Conservation (phyloP, 2,329 filamentous ascomycete species). For the Zarea fungicola region DNA sequence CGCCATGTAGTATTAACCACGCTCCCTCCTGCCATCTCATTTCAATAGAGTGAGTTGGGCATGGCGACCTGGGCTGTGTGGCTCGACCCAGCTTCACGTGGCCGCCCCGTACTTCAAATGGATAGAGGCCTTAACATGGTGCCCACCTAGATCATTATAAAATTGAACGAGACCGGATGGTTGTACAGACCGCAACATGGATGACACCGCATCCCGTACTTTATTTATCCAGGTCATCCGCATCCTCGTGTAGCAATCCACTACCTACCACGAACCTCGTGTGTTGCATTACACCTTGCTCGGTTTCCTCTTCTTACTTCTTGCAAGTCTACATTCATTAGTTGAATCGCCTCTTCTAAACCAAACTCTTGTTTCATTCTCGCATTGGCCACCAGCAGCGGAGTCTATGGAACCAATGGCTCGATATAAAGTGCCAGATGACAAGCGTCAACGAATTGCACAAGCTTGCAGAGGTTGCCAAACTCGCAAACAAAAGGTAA, state of each 20-base stretch:
- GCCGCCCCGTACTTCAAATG: too few species aligned
- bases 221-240: background rate
- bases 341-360: background rate
- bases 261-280: too few species aligned
- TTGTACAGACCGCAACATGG: background rate
- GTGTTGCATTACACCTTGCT: background rate
- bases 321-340: background rate
- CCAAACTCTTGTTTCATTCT: background rate
- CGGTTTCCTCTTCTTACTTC: background rate
- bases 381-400: background rate
- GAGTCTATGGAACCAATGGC: constrained; percentile 34
- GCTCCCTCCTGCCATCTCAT: too few species aligned
- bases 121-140: too few species aligned
- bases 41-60: too few species aligned
- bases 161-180: too few species aligned
- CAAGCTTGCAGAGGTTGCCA: constrained; percentile 63
- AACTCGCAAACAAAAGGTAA: constrained; percentile 62
- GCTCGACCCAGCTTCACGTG: too few species aligned
- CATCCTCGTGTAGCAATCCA: background rate
- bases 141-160: constrained; percentile 4
- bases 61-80: too few species aligned
- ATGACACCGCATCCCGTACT: background rate
- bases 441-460: constrained; percentile 58
- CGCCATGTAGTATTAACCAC: too few species aligned
- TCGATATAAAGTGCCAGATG: constrained; percentile 49